Percentiles rank a stretch among this genome's conserved stretches.
Evolutionary conservation across 805 yeast genomes (phyloP).

Genomic region (Yamadazyma kitorensis): DNA sequence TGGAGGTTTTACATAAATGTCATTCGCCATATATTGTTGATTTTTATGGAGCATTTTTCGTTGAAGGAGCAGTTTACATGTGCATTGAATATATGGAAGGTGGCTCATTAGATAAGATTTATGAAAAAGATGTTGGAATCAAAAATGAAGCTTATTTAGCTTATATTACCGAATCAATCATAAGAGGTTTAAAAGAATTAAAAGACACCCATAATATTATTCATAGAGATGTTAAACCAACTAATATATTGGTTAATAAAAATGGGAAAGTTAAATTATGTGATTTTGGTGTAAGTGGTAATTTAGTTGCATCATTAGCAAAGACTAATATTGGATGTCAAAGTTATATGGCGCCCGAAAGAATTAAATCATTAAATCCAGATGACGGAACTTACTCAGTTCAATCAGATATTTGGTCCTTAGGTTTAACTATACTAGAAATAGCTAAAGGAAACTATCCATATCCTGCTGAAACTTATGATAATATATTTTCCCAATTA

Average conservation of each 20-base stretch:
- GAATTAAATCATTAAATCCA: constrained; percentile 73
- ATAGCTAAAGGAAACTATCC: constrained; percentile 91
- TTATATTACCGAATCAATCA: constrained; percentile 73
- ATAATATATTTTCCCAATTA: constrained; percentile 85
- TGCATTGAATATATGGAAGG: constrained; percentile 99
- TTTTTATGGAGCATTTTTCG: constrained; percentile 95
- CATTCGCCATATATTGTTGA: constrained; percentile 89
- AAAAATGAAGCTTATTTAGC: constrained; percentile 80
- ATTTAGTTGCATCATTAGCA: constrained; percentile 90
- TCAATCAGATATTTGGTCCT: constrained; percentile 94
- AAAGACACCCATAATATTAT: constrained; percentile 91
- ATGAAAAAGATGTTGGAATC: constrained; percentile 56
- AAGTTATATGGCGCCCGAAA: constrained; percentile 97
- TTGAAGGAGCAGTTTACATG: constrained; percentile 97
- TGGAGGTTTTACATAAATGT: constrained; percentile 91
- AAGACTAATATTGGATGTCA: constrained; percentile 97
- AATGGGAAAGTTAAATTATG: constrained; percentile 86
- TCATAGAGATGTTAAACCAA: constrained; percentile 96
- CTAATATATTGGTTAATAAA: constrained; percentile 81
- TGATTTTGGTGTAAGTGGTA: constrained; percentile 96
- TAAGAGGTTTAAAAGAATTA: constrained; percentile 74
- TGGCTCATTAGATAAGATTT: constrained; percentile 85
- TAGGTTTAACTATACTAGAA: constrained; percentile 87
- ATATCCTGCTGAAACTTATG: constrained; percentile 92
- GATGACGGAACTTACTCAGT: constrained; percentile 83